Evolutionary conservation across 306 rosid species (phyloP).

Genomic region (Myrica gale): DNA sequence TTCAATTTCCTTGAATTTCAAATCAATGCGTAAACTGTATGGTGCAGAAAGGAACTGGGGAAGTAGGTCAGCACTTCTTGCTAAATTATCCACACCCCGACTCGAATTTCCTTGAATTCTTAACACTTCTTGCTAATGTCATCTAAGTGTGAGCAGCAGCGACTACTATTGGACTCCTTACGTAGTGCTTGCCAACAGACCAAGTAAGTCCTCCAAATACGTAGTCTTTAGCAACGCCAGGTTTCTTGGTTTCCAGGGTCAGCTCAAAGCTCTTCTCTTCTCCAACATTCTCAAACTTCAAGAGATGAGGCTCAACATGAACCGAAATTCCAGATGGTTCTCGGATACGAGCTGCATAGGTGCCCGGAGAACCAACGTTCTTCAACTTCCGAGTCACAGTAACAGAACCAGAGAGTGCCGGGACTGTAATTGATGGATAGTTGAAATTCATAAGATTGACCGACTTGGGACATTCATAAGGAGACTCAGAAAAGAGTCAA

Average conservation of each 20-base stretch:
- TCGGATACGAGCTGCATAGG: slow-evolving; percentile 34
- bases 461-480: slow-evolving; percentile 32
- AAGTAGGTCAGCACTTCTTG: too few species aligned
- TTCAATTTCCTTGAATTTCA: too few species aligned
- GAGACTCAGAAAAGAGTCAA: slow-evolving; percentile 17
- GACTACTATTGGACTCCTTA: slow-evolving; percentile 57
- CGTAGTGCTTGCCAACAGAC: slow-evolving; percentile 60
- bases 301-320: slow-evolving; percentile 38
- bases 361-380: slow-evolving; percentile 66
- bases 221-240: slow-evolving; percentile 8
- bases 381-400: slow-evolving; percentile 47
- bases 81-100: too few species aligned
- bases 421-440: slow-evolving; percentile 64
- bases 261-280: slow-evolving; percentile 60
- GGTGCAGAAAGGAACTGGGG: too few species aligned
- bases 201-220: slow-evolving; percentile 54
- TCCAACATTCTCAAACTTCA: slow-evolving; percentile 43
- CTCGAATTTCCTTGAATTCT: too few species aligned
- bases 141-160: slow-evolving; percentile 25
- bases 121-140: not conserved
- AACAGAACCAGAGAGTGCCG: slow-evolving; percentile 38
- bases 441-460: slow-evolving; percentile 51
- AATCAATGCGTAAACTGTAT: too few species aligned
- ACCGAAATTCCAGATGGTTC: slow-evolving; percentile 44
- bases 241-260: slow-evolving; percentile 33